A percentile compares a stretch with the other conserved stretches of the same genome.
Evolutionary conservation across 2,329 filamentous ascomycete species (phyloP).

Genomic region (Rosellinia necatrix): DNA sequence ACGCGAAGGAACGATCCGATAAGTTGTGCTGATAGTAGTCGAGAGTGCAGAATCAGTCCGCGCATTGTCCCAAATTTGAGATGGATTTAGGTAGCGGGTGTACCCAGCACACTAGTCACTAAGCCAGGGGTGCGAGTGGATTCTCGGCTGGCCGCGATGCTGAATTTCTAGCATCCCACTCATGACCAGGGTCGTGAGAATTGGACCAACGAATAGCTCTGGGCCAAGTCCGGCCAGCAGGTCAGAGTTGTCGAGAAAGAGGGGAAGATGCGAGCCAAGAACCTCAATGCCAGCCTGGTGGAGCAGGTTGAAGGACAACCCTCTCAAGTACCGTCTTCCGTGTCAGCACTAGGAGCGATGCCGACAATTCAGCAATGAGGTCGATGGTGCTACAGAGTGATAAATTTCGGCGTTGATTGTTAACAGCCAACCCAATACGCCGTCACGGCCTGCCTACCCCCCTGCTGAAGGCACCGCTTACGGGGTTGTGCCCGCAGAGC

Average conservation of each 20-base stretch:
- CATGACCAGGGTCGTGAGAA: constrained; percentile 35
- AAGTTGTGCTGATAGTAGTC: not conserved
- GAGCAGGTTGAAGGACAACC: constrained; percentile 16
- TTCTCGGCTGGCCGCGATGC: constrained; percentile 31
- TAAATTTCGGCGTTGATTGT: too few relatives aligned
- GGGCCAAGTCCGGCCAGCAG: constrained; percentile 22
- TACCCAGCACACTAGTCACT: not conserved
- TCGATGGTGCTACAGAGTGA: too few relatives aligned
- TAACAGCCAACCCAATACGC: too few relatives aligned
- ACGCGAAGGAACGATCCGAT: not conserved
- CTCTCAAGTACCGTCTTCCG: not conserved
- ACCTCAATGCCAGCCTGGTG: constrained; percentile 20
- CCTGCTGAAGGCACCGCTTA: not conserved
- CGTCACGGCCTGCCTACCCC: not conserved
- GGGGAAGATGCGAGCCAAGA: constrained; percentile 37
- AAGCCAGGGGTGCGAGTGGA: constrained; percentile 29
- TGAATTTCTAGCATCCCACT: constrained; percentile 17
- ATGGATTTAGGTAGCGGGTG: constrained; percentile 11
- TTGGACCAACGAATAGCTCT: constrained; percentile 36
- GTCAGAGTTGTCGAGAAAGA: constrained; percentile 33
- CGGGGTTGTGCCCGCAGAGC: not conserved
- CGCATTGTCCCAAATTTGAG: not conserved
- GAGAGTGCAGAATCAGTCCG: not conserved
- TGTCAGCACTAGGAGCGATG: not conserved
- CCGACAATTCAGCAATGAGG: too few relatives aligned